Evolutionary conservation across 2,329 filamentous ascomycete species (phyloP).

Genomic region (Diplodia seriata): DNA sequence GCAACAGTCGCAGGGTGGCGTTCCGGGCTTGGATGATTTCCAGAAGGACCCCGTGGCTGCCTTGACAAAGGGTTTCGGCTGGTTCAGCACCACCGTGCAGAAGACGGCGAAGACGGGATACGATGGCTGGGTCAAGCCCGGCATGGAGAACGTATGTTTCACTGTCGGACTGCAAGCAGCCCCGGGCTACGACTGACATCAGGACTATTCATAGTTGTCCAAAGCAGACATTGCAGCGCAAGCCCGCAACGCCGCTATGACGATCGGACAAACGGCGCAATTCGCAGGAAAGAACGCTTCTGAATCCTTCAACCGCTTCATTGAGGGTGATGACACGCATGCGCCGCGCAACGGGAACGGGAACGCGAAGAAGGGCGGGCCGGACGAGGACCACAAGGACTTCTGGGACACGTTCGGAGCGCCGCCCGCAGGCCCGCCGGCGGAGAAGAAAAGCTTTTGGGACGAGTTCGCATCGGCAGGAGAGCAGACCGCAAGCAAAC

Average conservation of each 20-base stretch:
- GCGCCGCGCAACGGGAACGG: slow-evolving; percentile 28
- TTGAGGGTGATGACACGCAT: slow-evolving; percentile 70
- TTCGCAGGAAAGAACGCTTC: slow-evolving; percentile 75
- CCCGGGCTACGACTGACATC: neutral
- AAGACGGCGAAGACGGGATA: slow-evolving; percentile 93
- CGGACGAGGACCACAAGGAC: slow-evolving; percentile 66
- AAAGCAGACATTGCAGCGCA: slow-evolving; percentile 66
- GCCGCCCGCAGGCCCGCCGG: slow-evolving; percentile 58
- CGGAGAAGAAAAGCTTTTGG: slow-evolving; percentile 63
- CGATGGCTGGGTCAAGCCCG: slow-evolving; percentile 89
- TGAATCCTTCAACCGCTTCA: slow-evolving; percentile 83
- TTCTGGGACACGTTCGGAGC: slow-evolving; percentile 94
- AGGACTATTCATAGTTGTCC: slow-evolving; percentile 65
- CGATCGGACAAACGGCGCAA: slow-evolving; percentile 67
- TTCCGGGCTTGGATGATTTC: slow-evolving; percentile 82
- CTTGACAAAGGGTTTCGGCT: slow-evolving; percentile 90
- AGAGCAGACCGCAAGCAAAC: slow-evolving; percentile 46
- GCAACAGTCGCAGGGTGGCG: slow-evolving; percentile 52
- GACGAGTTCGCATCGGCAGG: slow-evolving; percentile 52
- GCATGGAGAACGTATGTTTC: slow-evolving; percentile 76
- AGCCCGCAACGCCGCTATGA: slow-evolving; percentile 64
- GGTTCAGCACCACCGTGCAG: slow-evolving; percentile 85
- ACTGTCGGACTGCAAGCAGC: neutral
- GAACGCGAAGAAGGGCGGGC: slow-evolving; percentile 28
- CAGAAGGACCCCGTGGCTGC: slow-evolving; percentile 90